phyloP scores from a whole-genome alignment of 441 rosid genomes.

The Euphorbia corollata region DNA sequence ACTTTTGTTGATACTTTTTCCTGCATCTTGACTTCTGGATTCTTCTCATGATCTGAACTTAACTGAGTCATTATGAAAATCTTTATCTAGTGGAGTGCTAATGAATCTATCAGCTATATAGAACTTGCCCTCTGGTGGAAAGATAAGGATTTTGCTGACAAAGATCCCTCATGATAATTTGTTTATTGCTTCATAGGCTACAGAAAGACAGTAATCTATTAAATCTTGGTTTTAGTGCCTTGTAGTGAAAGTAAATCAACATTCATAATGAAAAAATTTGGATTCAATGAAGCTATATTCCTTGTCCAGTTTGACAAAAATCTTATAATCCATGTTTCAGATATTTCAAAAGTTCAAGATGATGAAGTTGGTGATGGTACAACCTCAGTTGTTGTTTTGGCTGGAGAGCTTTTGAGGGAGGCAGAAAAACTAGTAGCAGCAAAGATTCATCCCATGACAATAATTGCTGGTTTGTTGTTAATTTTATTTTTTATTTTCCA shows the following conservation, averaged over 20 bases:
- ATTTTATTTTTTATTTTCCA: conserved; percentile 9
- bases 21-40: background rate
- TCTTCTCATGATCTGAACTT: background rate
- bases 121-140: background rate
- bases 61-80: background rate
- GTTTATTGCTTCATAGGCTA: background rate
- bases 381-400: conserved; percentile 96
- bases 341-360: conserved; percentile 98
- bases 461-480: conserved; percentile 54
- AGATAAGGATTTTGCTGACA: background rate
- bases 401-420: conserved; percentile 94
- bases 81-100: background rate
- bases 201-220: background rate
- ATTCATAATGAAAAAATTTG: background rate
- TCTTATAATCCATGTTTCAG: conserved; percentile 28
- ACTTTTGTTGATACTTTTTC: conserved; percentile 17
- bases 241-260: background rate
- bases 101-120: background rate
- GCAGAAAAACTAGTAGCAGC: conserved; percentile 88
- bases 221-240: background rate
- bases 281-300: background rate
- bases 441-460: conserved; percentile 96
- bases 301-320: conserved; percentile 2
- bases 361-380: conserved; percentile 99
- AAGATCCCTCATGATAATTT: background rate